Evolutionary conservation across 2,329 filamentous ascomycete species (phyloP).

Genomic region (Truncatella angustata): DNA sequence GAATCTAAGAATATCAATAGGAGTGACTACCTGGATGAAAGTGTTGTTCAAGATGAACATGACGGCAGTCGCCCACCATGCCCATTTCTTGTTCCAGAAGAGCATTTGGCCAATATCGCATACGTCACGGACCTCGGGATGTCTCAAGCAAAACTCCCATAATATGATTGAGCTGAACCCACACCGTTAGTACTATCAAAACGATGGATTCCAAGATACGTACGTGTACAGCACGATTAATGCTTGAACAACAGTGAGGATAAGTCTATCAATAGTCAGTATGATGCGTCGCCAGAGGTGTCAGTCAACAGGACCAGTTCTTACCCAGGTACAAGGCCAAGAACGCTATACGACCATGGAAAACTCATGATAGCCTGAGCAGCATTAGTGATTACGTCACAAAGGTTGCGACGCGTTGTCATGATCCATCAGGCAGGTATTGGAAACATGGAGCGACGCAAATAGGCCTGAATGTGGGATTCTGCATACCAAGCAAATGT

Average conservation of each 20-base stretch:
- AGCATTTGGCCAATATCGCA: constrained; percentile 96
- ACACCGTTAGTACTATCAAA: too few species aligned
- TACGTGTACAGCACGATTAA: constrained; percentile 81
- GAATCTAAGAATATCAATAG: too few species aligned
- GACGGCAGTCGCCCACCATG: constrained; percentile 66
- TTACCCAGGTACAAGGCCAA: constrained; percentile 79
- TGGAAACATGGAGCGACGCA: neutral
- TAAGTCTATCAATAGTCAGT: constrained; percentile 45
- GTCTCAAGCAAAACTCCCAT: constrained; percentile 80
- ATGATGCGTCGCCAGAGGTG: too few species aligned
- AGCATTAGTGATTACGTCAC: constrained; percentile 12
- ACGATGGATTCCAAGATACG: constrained; percentile 52
- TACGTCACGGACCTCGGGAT: constrained; percentile 88
- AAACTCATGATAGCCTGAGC: constrained; percentile 83
- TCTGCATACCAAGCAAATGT: constrained; percentile 69
- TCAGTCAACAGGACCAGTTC: too few species aligned
- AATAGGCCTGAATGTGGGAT: neutral
- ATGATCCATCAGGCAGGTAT: constrained; percentile 27
- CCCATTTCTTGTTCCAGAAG: constrained; percentile 80
- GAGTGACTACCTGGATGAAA: constrained; percentile 69
- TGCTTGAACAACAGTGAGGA: constrained; percentile 78
- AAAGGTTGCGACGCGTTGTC: neutral
- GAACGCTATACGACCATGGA: constrained; percentile 84
- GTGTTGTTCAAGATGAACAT: constrained; percentile 97
- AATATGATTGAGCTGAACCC: constrained; percentile 25